Evolutionary conservation across 2,329 filamentous ascomycete genomes (phyloP).

Genomic region (Geosmithia flava): DNA sequence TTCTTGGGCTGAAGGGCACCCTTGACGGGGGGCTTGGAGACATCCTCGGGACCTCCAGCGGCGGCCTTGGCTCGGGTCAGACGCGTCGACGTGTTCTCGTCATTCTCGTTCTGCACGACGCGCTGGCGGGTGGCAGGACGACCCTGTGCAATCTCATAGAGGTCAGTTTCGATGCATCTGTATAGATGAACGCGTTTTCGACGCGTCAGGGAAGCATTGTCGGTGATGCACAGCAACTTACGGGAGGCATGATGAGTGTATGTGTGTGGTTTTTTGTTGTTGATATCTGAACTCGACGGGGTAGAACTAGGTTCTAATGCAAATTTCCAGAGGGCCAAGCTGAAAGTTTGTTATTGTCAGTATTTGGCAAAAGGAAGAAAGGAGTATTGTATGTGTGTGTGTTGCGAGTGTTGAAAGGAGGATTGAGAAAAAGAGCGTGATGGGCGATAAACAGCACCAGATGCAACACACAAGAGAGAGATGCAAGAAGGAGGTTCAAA

Average conservation of each 20-base stretch:
- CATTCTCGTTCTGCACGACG: conserved; percentile 80
- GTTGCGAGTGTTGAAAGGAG: not conserved
- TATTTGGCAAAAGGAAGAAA: conserved; percentile 1
- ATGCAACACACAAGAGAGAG: not conserved
- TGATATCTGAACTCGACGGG: not conserved
- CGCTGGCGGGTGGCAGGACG: conserved; percentile 42
- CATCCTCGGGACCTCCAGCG: conserved; percentile 54
- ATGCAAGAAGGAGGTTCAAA: not conserved
- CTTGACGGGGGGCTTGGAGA: conserved; percentile 28
- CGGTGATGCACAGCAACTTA: conserved; percentile 10
- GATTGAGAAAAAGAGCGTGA: not conserved
- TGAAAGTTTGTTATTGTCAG: not conserved
- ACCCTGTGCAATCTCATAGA: conserved; percentile 4
- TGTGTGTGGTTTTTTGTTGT: conserved; percentile 6
- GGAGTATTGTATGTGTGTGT: not conserved
- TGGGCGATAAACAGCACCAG: not conserved
- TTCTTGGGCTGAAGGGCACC: conserved; percentile 63
- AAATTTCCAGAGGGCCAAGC: conserved; percentile 3
- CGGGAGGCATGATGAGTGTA: conserved; percentile 20
- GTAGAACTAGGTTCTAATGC: conserved; percentile 5
- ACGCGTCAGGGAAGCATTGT: not conserved
- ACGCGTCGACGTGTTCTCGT: conserved; percentile 80
- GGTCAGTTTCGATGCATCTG: conserved; percentile 7
- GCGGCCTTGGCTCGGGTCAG: conserved; percentile 89
- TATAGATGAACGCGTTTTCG: not conserved